Evolutionary conservation across 148 eudicot species (phyloP).

Genomic region (Fallopia convolvulus): DNA sequence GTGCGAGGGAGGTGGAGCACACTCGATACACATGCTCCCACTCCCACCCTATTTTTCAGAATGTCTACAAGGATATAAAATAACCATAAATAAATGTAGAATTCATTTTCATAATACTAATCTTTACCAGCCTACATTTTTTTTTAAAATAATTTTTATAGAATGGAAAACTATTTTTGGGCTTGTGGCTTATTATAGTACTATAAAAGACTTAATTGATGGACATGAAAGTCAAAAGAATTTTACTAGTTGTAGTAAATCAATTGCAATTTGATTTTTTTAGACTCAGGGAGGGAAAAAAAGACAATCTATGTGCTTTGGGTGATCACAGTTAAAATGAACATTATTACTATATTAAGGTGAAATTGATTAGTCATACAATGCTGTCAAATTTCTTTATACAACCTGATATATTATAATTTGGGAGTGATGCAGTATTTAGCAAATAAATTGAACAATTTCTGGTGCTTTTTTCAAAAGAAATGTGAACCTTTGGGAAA

Average conservation of each 20-base stretch:
- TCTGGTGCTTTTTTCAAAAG: not conserved
- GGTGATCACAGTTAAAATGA: not conserved
- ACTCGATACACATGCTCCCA: slow-evolving; percentile 23
- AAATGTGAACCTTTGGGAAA: not conserved
- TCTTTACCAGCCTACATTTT: no score
- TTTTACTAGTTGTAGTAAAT: not conserved
- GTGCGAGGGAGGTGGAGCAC: slow-evolving; percentile 19
- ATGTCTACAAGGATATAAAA: not conserved
- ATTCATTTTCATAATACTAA: no score
- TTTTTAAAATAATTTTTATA: no score
- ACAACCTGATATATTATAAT: not conserved
- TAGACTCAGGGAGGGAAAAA: not conserved
- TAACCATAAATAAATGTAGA: not conserved
- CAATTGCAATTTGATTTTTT: not conserved
- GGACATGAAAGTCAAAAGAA: not conserved
- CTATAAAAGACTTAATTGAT: not conserved
- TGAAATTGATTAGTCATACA: not conserved
- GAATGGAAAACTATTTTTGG: no score
- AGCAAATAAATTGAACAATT: not conserved
- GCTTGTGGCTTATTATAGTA: not conserved
- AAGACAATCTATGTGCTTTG: not conserved
- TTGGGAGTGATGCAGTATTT: not conserved
- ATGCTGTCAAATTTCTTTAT: not conserved
- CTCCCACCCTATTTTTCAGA: not conserved
- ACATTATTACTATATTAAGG: not conserved